phyloP scores from a whole-genome alignment of 73 alveolate genomes.

The Paramecium bursaria region DNA sequence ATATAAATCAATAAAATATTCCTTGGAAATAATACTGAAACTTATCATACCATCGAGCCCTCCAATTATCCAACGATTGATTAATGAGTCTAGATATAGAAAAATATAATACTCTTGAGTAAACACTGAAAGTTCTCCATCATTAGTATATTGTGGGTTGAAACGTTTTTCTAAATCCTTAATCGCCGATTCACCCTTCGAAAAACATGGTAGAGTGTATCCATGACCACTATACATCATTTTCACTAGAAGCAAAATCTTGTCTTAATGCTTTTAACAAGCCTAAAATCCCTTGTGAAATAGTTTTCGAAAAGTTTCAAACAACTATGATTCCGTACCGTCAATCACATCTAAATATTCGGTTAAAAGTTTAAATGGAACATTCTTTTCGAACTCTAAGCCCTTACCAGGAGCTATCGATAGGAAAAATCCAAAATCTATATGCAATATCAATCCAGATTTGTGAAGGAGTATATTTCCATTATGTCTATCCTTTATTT shows the following conservation, averaged over 20 bases:
- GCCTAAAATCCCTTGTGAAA: conserved; percentile 75
- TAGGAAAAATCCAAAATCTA: conserved; percentile 93
- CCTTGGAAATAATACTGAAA: conserved; percentile 67
- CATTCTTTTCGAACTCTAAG: conserved; percentile 91
- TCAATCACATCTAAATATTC: conserved; percentile 94
- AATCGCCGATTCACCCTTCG: conserved; percentile 71
- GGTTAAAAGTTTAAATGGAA: conserved; percentile 95
- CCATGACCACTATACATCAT: conserved; percentile 94
- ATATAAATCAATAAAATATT: conserved; percentile 59
- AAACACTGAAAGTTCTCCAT: conserved; percentile 67
- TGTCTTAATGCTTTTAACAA: conserved; percentile 85
- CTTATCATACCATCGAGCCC: conserved; percentile 72
- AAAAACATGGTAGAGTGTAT: conserved; percentile 91
- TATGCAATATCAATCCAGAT: conserved; percentile 90
- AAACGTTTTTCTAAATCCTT: conserved; percentile 62
- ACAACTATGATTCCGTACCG: conserved; percentile 79
- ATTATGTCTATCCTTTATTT: conserved; percentile 94
- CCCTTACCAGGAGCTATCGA: conserved; percentile 91
- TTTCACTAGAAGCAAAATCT: conserved; percentile 90
- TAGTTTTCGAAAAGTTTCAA: conserved; percentile 66
- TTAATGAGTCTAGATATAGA: conserved; percentile 39
- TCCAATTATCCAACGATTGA: conserved; percentile 69
- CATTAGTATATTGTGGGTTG: conserved; percentile 63
- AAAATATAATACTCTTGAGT: conserved; percentile 24
- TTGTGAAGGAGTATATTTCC: conserved; percentile 89